Evolutionary conservation across 2,329 filamentous ascomycete genomes (phyloP).

Genomic region (Raffaelea ambrosiae): DNA sequence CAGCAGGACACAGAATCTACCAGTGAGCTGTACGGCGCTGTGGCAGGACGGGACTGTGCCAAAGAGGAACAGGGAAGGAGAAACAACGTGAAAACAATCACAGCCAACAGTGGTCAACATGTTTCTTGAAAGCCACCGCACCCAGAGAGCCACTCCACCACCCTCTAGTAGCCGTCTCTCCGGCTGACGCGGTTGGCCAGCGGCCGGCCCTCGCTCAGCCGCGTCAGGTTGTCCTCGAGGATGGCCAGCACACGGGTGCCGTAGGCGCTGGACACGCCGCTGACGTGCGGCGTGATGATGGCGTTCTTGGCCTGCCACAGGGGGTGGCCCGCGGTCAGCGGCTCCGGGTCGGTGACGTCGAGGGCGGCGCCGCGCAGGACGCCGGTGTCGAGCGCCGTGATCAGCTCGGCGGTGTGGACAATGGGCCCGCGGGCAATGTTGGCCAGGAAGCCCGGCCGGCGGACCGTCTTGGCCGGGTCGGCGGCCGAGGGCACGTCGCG

Average conservation of each 20-base stretch:
- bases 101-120: too few relatives aligned
- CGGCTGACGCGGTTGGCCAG: constrained; percentile 14
- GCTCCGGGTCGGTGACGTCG: constrained; percentile 75
- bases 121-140: too few relatives aligned
- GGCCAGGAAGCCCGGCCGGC: constrained; percentile 47
- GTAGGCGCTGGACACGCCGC: constrained; percentile 31
- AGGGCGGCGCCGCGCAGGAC: constrained; percentile 56
- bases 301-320: constrained; percentile 64
- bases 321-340: constrained; percentile 57
- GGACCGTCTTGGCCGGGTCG: background rate
- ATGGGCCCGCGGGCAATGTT: constrained; percentile 61
- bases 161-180: constrained; percentile 12
- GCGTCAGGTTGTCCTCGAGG: constrained; percentile 29
- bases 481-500: constrained; percentile 15
- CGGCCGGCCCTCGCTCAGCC: constrained; percentile 9
- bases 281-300: constrained; percentile 49
- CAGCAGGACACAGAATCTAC: too few relatives aligned
- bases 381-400: constrained; percentile 46
- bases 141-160: too few relatives aligned
- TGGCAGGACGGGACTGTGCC: too few relatives aligned
- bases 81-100: too few relatives aligned
- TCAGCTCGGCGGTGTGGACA: constrained; percentile 45
- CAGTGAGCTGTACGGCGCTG: too few relatives aligned
- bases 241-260: constrained; percentile 31
- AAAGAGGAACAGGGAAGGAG: too few relatives aligned